Percentiles rank a stretch among this genome's conserved stretches.
Conservation (phyloP, 2,329 filamentous ascomycete species). For the Myriosclerotinia curreyana region DNA sequence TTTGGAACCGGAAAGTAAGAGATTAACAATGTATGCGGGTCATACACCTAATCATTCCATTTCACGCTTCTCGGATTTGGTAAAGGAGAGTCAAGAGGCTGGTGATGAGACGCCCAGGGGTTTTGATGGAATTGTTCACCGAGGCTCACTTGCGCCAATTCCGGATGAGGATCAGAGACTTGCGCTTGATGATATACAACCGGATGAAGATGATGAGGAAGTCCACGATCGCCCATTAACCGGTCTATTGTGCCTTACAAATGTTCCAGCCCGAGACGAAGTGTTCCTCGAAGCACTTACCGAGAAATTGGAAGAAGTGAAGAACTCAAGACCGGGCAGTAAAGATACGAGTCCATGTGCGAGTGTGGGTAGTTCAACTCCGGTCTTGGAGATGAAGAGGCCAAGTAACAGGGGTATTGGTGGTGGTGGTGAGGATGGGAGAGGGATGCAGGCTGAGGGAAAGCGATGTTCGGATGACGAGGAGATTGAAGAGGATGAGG, state of each 20-base stretch:
- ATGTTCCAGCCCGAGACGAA: conserved; percentile 28
- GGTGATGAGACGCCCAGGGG: conserved; percentile 36
- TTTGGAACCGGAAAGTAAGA: conserved; percentile 43
- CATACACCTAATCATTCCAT: conserved; percentile 58
- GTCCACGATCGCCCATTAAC: conserved; percentile 31
- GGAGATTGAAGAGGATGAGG: conserved; percentile 13
- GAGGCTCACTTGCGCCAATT: conserved; percentile 3
- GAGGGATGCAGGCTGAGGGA: conserved; percentile 23
- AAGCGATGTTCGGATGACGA: background rate
- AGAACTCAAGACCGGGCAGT: conserved; percentile 23
- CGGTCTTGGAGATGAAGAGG: conserved; percentile 19
- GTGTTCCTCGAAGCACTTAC: conserved; percentile 31
- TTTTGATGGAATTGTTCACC: background rate
- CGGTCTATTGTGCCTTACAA: conserved; percentile 34
- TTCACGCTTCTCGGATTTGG: conserved; percentile 49
- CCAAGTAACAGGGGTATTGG: conserved; percentile 1
- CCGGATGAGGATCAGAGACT: conserved; percentile 8
- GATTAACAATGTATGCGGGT: conserved; percentile 60
- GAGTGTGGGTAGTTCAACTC: conserved; percentile 8
- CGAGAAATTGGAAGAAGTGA: conserved; percentile 32
- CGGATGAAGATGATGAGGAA: conserved; percentile 20
- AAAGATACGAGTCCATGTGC: conserved; percentile 18
- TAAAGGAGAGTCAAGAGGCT: conserved; percentile 28
- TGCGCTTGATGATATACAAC: conserved; percentile 3
- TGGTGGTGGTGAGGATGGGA: conserved; percentile 6